Base-by-base conservation (phyloP, 2,329 filamentous ascomycete species). In the Colletotrichum chrysophilum region DNA sequence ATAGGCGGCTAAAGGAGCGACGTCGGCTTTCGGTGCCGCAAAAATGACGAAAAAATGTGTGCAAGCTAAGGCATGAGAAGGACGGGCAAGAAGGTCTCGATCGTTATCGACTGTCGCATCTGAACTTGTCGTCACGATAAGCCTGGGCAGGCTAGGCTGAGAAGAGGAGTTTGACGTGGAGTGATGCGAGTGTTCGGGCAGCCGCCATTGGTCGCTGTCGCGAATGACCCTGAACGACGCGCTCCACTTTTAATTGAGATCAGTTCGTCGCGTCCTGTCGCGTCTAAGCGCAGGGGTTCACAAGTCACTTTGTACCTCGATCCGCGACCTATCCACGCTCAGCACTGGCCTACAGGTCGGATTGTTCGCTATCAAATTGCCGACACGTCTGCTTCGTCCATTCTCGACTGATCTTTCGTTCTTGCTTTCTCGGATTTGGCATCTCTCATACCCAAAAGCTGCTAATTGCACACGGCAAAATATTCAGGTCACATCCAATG, bases 401-500 rank as follows among this genome's bases (percentile, higher is more conserved):
- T 43, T 38, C 24, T 64, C n/a, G 32, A 16, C 13, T 12, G 61
- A n/a, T 38, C 32, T 38, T 14, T 18, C 6, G 9, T 21, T 9
- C n/a, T 64, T 26, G 13, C 4, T 13, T 16, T 7, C 34, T 26
- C 24, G 13, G 1, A 58, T 36, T 36, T 62, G 24, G 55, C 26
- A 34, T 24, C 48, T 56, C n/a, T 34, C n/a, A 18, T 43, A 38
- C 28, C 16, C 43, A 52, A 13, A 1, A 13, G 43, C 43, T 52
- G 12, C n/a, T 24, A 21, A 7, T 52, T 21, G 38, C 12, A 52
- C 10, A 21, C 43, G 12, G 16, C 43, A 21, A 10, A 52, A 24
- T 6, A 21, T 24, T 0, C 10, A 21, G n/a, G 18, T 28, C 61
- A 64, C 34, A 43, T 8, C 61, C 60, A 65, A 91, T 91, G 89